phyloP scores from a whole-genome alignment of 192 early-diverging fungal species.

The Backusella australiensis region DNA sequence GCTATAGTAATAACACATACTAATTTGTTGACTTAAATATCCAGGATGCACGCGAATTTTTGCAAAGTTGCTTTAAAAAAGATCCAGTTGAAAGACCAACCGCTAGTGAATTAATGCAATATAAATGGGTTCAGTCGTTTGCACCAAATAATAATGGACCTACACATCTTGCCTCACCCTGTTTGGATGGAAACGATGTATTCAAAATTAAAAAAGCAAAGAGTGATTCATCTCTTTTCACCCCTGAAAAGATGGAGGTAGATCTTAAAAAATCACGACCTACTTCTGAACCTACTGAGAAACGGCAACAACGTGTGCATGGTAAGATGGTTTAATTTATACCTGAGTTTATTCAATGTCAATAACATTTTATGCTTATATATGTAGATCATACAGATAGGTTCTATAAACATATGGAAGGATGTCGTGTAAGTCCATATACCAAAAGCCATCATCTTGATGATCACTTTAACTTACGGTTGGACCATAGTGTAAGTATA shows the following conservation, averaged over 20 bases:
- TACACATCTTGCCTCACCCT: background rate
- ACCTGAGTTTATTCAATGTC: background rate
- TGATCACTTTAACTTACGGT: background rate
- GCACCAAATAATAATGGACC: background rate
- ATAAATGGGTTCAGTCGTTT: constrained; percentile 58
- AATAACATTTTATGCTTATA: background rate
- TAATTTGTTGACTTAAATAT: background rate
- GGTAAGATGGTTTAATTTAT: background rate
- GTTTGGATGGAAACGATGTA: background rate
- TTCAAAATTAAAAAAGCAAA: background rate
- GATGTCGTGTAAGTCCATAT: background rate
- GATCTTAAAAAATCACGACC: background rate
- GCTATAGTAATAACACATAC: too few relatives aligned
- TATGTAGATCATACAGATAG: background rate
- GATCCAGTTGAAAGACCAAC: constrained; percentile 68
- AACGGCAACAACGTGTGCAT: background rate
- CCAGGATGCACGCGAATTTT: constrained; percentile 56
- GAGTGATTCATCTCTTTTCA: background rate
- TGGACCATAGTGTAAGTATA: background rate
- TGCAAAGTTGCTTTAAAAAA: constrained; percentile 83
- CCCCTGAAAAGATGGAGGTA: background rate
- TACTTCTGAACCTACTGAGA: background rate
- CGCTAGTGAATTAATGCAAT: constrained; percentile 67
- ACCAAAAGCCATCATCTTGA: background rate
- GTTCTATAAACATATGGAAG: background rate